Evolutionary conservation across 306 rosid species (phyloP).

Genomic region (Acmispon strigosus): DNA sequence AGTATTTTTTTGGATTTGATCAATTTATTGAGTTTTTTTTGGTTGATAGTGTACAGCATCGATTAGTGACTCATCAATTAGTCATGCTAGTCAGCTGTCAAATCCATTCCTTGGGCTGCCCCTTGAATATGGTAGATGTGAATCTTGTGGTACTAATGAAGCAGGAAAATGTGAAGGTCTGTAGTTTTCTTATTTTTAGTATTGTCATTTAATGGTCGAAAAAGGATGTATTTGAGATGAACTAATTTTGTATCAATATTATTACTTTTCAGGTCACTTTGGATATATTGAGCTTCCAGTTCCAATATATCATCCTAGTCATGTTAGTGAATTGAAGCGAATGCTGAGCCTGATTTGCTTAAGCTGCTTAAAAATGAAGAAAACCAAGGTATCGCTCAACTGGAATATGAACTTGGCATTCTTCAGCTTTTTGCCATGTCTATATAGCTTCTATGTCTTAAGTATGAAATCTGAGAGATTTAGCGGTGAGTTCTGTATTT

Average conservation of each 20-base stretch:
- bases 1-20: slow-evolving; percentile 3
- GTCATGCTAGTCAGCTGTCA: slow-evolving; percentile 80
- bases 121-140: slow-evolving; percentile 83
- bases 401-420: slow-evolving; percentile 5
- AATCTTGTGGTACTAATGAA: slow-evolving; percentile 91
- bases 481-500: neutral
- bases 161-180: slow-evolving; percentile 86
- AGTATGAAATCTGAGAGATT: neutral
- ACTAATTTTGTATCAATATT: slow-evolving; percentile 3
- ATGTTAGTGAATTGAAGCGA: slow-evolving; percentile 57
- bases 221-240: neutral
- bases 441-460: neutral
- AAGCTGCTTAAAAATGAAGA: slow-evolving; percentile 65
- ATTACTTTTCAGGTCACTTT: slow-evolving; percentile 72
- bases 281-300: slow-evolving; percentile 83
- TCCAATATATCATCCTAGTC: slow-evolving; percentile 88
- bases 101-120: slow-evolving; percentile 96
- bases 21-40: slow-evolving; percentile 7
- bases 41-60: slow-evolving; percentile 74
- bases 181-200: slow-evolving; percentile 7
- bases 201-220: neutral
- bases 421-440: neutral
- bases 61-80: slow-evolving; percentile 59
- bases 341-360: slow-evolving; percentile 68
- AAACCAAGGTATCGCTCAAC: slow-evolving; percentile 54